phyloP scores from a whole-genome alignment of 139 green algal species.

The Coccomyxa sp. region DNA sequence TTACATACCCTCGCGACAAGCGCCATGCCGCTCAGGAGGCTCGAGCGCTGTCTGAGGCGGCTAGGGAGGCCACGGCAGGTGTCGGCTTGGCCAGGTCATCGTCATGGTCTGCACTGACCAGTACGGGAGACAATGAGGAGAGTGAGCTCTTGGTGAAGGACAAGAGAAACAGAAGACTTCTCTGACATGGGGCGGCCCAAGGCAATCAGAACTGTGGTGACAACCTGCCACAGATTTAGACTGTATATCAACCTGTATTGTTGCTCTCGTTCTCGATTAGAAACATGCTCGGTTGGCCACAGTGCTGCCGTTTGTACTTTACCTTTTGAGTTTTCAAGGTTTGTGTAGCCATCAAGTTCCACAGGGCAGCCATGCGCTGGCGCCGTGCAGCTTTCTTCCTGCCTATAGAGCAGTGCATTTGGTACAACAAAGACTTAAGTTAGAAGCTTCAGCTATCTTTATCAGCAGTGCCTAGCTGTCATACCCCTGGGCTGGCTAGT shows the following conservation, averaged over 20 bases:
- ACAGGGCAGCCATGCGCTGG: no score
- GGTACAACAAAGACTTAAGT: no score
- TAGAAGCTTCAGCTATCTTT: no score
- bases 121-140: neutral
- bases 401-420: no score
- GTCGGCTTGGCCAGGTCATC: neutral
- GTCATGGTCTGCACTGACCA: neutral
- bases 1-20: constrained; percentile 43
- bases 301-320: no score
- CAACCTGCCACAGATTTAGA: neutral
- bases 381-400: no score
- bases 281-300: neutral
- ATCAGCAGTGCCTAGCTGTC: no score
- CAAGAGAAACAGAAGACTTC: neutral
- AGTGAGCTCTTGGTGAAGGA: neutral
- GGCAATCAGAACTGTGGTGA: neutral
- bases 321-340: no score
- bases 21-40: neutral
- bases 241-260: neutral
- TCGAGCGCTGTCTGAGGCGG: neutral
- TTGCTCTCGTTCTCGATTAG: neutral
- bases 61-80: neutral
- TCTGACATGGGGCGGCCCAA: neutral
- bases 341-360: no score
- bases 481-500: no score